These are phyloP conservation scores for Pyrenophora tritici-repentis DNA, from an alignment of 2,329 filamentous ascomycete species.

Conservation along the genomic window DNA sequence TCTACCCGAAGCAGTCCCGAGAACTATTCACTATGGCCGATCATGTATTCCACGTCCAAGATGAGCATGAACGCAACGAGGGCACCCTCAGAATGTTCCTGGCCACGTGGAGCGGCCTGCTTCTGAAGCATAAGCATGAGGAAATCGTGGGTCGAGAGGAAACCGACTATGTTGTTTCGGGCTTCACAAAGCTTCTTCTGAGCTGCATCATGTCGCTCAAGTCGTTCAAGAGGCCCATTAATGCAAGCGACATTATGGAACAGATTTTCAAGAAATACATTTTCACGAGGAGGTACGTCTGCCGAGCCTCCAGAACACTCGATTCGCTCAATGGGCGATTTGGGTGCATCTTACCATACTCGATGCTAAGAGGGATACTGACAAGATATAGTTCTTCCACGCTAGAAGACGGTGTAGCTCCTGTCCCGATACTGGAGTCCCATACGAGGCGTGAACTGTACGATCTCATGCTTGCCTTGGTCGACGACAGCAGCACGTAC, in stretches of 20 bases:
- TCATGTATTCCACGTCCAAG: constrained; percentile 42
- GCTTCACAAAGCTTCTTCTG: constrained; percentile 49
- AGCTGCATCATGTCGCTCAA: constrained; percentile 47
- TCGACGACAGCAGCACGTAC: constrained; percentile 39
- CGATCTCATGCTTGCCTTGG: constrained; percentile 41
- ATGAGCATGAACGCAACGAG: constrained; percentile 42
- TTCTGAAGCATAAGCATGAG: constrained; percentile 41
- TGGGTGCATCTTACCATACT: neutral
- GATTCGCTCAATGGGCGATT: neutral
- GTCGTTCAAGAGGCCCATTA: constrained; percentile 47
- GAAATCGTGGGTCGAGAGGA: constrained; percentile 46
- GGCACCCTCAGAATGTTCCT: constrained; percentile 35
- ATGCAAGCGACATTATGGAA: constrained; percentile 35
- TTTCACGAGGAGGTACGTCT: constrained; percentile 34
- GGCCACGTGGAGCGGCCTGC: constrained; percentile 38
- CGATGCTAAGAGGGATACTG: neutral
- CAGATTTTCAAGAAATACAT: constrained; percentile 45
- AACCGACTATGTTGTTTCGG: constrained; percentile 43
- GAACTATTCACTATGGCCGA: constrained; percentile 45
- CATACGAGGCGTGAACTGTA: constrained; percentile 46
- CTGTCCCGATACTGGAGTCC: constrained; percentile 44
- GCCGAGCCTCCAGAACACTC: neutral
- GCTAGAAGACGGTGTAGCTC: constrained; percentile 16
- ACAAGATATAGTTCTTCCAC: constrained; percentile 6
- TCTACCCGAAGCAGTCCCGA: constrained; percentile 30